Base-by-base conservation (phyloP, 2,329 filamentous ascomycete species). In the Colletotrichum sp. region DNA sequence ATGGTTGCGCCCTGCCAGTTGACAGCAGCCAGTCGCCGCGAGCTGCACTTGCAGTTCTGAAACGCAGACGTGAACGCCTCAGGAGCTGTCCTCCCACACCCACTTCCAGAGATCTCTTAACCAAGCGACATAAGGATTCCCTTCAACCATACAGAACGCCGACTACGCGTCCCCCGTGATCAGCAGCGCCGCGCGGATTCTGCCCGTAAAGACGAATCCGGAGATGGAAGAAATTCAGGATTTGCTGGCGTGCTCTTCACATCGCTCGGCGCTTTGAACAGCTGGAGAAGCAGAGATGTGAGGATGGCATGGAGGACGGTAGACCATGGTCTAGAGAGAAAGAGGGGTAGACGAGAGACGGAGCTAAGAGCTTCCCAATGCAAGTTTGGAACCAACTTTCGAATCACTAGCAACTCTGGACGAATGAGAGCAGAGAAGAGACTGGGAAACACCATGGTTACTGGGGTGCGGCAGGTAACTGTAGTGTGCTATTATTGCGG, bases 61-160 rank as follows among this genome's bases (percentile, higher is more conserved):
- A 76, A 76, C 71, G 71, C 62, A 75, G 71, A 76, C 65, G 21
- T 59, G 74, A 76, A 74, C 72, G 72, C 72, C 72, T 57, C 63
- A 49, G 65, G n/a, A 70, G 60, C 6, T 39, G n/a, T 69, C 36
- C 55, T 57, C 30, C 55, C 71, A 65, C 75, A 75, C 71, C 71
- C 49, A 66, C 49, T 64, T 21, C 70, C 70, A 64, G 8, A 39
- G 18, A 44, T 44, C 64, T 65, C 63, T 63, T n/a, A 16, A 52
- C 63, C 24, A 30, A 21, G 21, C 44, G 32, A 21, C 44, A 44
- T 49, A 28, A 44, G 21, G 12, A 18, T 16, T 30, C 12, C 6
- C 16, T 24, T 26, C 39, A 68, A 32, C 73, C 55, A 68, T 28
- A 64, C 69, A 64, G 62, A 63, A 34, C 13, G 24, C 21, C 55